Evolutionary conservation across 2,329 filamentous ascomycete species (phyloP), one percentile per base, ranked within the genome.

Genomic region (Aspergillus tamarii): DNA sequence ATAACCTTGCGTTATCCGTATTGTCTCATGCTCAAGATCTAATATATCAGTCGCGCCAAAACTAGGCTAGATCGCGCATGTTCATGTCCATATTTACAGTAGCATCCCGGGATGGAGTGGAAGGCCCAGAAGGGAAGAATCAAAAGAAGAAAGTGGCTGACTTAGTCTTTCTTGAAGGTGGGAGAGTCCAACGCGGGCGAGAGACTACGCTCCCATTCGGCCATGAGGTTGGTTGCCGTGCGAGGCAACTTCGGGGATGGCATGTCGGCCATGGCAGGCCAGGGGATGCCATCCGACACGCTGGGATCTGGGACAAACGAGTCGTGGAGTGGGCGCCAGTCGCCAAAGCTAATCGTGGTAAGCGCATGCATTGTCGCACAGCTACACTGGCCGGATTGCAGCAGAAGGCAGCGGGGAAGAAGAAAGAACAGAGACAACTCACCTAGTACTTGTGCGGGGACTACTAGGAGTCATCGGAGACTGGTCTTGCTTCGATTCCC

Each of bases 121-220:
- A 56, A 64, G 63, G 48, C 48, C 52, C 55, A 39, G 32, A 53
- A 26, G 58, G 30, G 30, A 50, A 59, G 39, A 57, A 45, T 32
- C 9, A 19, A 52, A 46, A 23, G 46, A 64, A 59, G n/a, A 53
- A 52, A 58, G 41, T 34, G 19, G n/a, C 14, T 7, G 30, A 52
- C 50, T 70, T 64, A 77, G 64, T 77, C 74, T 54, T 70, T 73
- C 65, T 77, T 76, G 10, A 65, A 60, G 7, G 62, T 63, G 39
- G 71, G 64, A 41, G 68, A 70, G 41, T 76, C 75, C 4, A 77
- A 72, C 1, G 85, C 81, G 39, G 87, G 83, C 2, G 85, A 88
- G 16, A 94, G 81, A 68, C 87, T 91, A 77, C 88, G 92, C 81
- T 98, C 94, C 92, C 93, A 96, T 74, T 97, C 93, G 67, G 89